A percentile compares a stretch with the other conserved stretches of the same genome.
Evolutionary conservation across 1,139 yeast genomes (phyloP).

Genomic region (Geotrichum citri-aurantii): DNA sequence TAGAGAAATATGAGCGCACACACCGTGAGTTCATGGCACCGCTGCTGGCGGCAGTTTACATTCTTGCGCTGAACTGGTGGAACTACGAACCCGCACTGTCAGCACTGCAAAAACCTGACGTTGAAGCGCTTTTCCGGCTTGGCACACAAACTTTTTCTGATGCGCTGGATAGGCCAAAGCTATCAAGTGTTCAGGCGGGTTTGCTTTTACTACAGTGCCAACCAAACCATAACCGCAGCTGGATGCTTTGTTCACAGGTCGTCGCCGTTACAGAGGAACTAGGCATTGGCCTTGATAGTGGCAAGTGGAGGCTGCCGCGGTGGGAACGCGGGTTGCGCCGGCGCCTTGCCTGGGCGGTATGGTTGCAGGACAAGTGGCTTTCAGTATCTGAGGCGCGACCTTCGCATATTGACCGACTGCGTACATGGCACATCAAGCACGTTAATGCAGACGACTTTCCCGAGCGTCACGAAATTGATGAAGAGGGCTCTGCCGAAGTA

Average conservation of each 20-base stretch:
- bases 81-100: constrained; percentile 31
- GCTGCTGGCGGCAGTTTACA: constrained; percentile 41
- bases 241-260: constrained; percentile 83
- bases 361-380: constrained; percentile 84
- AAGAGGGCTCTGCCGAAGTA: constrained; percentile 51
- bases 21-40: constrained; percentile 45
- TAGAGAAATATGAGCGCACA: constrained; percentile 43
- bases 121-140: constrained; percentile 35
- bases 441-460: constrained; percentile 34
- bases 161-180: constrained; percentile 39
- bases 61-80: constrained; percentile 44
- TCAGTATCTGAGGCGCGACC: constrained; percentile 74
- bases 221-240: constrained; percentile 55
- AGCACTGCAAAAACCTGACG: constrained; percentile 35
- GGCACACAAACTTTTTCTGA: constrained; percentile 38
- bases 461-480: constrained; percentile 40
- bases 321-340: constrained; percentile 88
- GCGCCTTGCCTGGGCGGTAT: constrained; percentile 89
- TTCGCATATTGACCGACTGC: constrained; percentile 46
- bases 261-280: constrained; percentile 80
- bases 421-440: constrained; percentile 27
- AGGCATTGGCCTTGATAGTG: constrained; percentile 81
- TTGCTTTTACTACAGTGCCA: constrained; percentile 38
- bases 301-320: constrained; percentile 80
- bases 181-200: constrained; percentile 44